phyloP scores from a whole-genome alignment of 345 rosid genomes.

The Pugionium cornutum region DNA sequence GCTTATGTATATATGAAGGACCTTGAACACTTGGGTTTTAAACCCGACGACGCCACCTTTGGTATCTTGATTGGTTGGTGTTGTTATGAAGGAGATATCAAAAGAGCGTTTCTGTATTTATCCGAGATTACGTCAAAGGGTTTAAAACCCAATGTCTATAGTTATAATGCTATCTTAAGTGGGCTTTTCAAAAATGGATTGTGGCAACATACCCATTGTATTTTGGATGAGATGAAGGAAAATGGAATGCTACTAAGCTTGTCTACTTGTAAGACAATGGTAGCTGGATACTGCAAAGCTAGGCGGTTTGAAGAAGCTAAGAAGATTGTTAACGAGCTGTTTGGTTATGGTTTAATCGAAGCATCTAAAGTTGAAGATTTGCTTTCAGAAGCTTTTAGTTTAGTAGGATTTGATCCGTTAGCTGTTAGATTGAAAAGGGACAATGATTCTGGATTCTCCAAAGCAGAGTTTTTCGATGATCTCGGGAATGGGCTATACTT shows the following conservation, averaged over 20 bases:
- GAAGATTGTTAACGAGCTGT: slow-evolving; percentile 54
- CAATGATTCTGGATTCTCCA: slow-evolving; percentile 51
- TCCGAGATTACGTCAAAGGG: slow-evolving; percentile 59
- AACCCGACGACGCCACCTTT: slow-evolving; percentile 57
- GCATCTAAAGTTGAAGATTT: slow-evolving; percentile 56
- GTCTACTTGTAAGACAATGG: slow-evolving; percentile 53
- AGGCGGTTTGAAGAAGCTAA: slow-evolving; percentile 71
- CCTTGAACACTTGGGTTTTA: slow-evolving; percentile 59
- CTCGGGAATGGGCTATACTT: slow-evolving; percentile 85
- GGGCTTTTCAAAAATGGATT: slow-evolving; percentile 56
- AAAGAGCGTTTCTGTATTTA: slow-evolving; percentile 49
- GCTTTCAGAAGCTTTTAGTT: slow-evolving; percentile 55
- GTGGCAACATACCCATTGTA: slow-evolving; percentile 50
- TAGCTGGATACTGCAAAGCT: slow-evolving; percentile 73
- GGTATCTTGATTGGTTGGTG: slow-evolving; percentile 75
- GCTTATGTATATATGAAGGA: slow-evolving; percentile 56
- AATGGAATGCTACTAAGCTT: slow-evolving; percentile 42
- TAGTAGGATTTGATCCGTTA: slow-evolving; percentile 61
- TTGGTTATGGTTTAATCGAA: slow-evolving; percentile 47
- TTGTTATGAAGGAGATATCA: slow-evolving; percentile 60
- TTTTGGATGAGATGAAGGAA: slow-evolving; percentile 68
- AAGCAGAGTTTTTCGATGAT: slow-evolving; percentile 70
- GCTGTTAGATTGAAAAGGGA: slow-evolving; percentile 73
- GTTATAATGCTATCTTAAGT: slow-evolving; percentile 53
- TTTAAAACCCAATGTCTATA: slow-evolving; percentile 49